phyloP scores from a whole-genome alignment of 495 filamentous ascomycete species.

The Talaromyces proteolyticus region DNA sequence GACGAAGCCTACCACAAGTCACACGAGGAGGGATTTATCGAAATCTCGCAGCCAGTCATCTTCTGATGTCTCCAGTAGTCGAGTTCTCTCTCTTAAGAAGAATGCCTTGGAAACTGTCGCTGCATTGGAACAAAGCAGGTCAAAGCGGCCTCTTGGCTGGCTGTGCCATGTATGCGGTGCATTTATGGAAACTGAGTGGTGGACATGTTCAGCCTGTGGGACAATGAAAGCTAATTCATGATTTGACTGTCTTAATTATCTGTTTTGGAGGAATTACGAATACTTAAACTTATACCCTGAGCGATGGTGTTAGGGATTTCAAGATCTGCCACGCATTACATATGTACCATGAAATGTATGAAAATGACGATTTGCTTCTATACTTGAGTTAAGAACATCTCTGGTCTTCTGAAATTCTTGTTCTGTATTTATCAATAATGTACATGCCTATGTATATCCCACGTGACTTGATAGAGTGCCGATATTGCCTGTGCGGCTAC shows the following conservation, averaged over 20 bases:
- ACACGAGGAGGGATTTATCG: not conserved
- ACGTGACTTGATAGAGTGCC: too few species aligned
- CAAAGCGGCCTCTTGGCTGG: slow-evolving; percentile 56
- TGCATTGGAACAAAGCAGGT: slow-evolving; percentile 27
- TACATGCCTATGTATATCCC: too few species aligned
- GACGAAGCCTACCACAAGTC: not conserved
- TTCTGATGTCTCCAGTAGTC: not conserved
- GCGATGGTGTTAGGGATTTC: not conserved
- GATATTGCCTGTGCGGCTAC: too few species aligned
- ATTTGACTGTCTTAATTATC: slow-evolving; percentile 7
- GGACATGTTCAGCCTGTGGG: slow-evolving; percentile 69
- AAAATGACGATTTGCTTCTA: too few species aligned
- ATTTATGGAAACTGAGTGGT: slow-evolving; percentile 67
- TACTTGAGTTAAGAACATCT: too few species aligned
- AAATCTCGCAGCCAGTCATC: not conserved
- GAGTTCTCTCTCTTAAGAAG: slow-evolving; percentile 17
- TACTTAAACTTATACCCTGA: not conserved
- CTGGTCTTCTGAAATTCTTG: too few species aligned
- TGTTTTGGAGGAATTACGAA: too few species aligned
- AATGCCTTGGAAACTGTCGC: slow-evolving; percentile 31
- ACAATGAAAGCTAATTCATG: slow-evolving; percentile 58
- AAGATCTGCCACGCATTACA: too few species aligned
- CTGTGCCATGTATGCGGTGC: slow-evolving; percentile 59
- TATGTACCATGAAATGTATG: too few species aligned
- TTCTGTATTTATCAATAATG: too few species aligned